These are phyloP conservation scores for Fusarium buharicum DNA, from an alignment of 2,329 filamentous ascomycete genomes.

Conservation along the genomic window DNA sequence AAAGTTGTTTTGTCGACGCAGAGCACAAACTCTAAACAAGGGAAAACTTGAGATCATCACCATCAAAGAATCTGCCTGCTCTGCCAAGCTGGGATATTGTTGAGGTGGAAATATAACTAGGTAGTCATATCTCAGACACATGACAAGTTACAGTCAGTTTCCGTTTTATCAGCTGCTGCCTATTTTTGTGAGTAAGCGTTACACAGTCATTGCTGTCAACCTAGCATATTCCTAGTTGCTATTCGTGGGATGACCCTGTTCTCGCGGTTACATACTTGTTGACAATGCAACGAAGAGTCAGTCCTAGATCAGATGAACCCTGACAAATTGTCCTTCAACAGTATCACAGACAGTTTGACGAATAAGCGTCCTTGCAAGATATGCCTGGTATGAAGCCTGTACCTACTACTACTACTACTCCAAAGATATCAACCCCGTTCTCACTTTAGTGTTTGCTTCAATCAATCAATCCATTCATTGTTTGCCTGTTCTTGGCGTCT, in stretches of 20 bases:
- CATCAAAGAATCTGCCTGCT: conserved; percentile 12
- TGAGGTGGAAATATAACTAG: background rate
- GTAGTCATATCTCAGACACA: conserved; percentile 4
- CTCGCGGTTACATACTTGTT: background rate
- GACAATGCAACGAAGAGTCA: no score
- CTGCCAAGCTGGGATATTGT: background rate
- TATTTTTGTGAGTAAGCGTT: conserved; percentile 1
- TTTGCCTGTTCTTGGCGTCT: conserved; percentile 1
- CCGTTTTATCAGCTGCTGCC: background rate
- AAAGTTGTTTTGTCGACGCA: background rate
- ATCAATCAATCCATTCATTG: background rate
- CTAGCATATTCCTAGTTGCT: background rate
- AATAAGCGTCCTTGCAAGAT: background rate
- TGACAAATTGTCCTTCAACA: background rate
- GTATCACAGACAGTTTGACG: background rate
- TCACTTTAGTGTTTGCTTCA: conserved; percentile 9
- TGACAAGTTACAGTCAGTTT: background rate
- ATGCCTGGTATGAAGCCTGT: background rate
- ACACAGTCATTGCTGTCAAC: background rate
- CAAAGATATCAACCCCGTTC: background rate
- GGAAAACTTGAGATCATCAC: background rate
- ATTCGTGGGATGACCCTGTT: background rate
- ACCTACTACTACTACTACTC: background rate
- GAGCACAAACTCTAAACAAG: conserved; percentile 1
- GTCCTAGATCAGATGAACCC: no score